phyloP scores from a whole-genome alignment of 2,329 filamentous ascomycete genomes.

The Colletotrichum acutatum region DNA sequence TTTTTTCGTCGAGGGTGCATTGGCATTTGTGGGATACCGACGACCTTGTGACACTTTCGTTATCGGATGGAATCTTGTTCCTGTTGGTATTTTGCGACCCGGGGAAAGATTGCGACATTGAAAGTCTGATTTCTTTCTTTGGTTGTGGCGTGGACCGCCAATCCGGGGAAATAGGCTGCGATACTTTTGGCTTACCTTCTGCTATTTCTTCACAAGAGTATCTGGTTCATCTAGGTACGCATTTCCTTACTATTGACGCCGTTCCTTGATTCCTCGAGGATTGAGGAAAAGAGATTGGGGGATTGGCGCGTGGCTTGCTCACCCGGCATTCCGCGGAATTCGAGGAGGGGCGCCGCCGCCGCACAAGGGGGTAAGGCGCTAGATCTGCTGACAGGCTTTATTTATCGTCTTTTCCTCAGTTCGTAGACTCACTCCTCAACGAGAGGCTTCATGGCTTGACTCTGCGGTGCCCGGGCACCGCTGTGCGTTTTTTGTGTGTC shows the following conservation, averaged over 20 bases:
- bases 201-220: neutral
- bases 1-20: neutral
- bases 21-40: neutral
- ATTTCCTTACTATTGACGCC: neutral
- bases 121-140: neutral
- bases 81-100: neutral
- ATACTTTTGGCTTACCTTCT: too few species aligned
- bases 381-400: neutral
- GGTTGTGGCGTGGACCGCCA: too few species aligned
- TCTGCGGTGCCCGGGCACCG: neutral
- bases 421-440: too few species aligned
- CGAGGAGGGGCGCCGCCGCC: neutral
- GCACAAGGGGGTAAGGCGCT: neutral
- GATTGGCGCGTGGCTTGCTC: neutral
- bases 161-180: too few species aligned
- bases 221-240: neutral
- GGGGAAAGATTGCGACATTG: neutral
- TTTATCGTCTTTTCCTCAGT: neutral
- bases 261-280: neutral
- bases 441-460: neutral
- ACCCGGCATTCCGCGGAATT: neutral
- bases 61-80: neutral
- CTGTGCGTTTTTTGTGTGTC: neutral
- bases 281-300: neutral
- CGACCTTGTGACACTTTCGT: neutral